Evolutionary conservation across 495 filamentous ascomycete species (phyloP), one percentile per base, ranked within the genome.

Genomic region (Lineolata rhizophorae): DNA sequence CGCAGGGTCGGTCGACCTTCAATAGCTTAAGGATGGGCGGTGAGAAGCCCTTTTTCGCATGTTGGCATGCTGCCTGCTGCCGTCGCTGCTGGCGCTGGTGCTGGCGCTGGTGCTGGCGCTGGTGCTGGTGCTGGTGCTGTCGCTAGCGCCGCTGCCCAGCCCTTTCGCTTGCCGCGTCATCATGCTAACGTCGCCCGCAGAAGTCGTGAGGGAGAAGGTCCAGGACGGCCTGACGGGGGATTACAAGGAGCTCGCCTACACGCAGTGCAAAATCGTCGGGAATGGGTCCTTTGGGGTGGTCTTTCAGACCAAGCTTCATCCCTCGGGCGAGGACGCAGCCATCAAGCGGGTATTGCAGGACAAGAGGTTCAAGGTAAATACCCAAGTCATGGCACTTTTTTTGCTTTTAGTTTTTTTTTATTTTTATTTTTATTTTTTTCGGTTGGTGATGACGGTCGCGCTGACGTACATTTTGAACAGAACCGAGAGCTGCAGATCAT

Each of bases 401-500:
- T 15, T 25, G 9, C 27, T 1, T 4, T 21, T 16, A 15, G 6
- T 14, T 30, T 30, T 16, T 9, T 32, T 9, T n/a, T n/a, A 6
- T 25, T n/a, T 6, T 25, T 6, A 6, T 25, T 25, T 6, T 25
- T 25, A 6, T n/a, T 32, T 32, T 20, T 32, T 20, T 8, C 19
- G 30, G 15, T 10, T 13, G 9, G 10, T 9, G 5, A 5, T 14
- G 5, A 19, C 10, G 9, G 18, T 8, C n/a, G 8, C 16, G 18
- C 26, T 11, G 29, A 19, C 39, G 56, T 67, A 37, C 68, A 49
- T 16, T 18, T 35, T 26, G 11, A 35, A 12, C 42, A 97, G 87
- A 97, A 97, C 48, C 83, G 87, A 55, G 87, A 97, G 50, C 70
- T 97, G 38, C 87, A 97, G 52, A 97, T 97, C 52, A 97, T 97